Conservation (phyloP, 768 basidiomycete genomes). For the Mycena galericulata region DNA sequence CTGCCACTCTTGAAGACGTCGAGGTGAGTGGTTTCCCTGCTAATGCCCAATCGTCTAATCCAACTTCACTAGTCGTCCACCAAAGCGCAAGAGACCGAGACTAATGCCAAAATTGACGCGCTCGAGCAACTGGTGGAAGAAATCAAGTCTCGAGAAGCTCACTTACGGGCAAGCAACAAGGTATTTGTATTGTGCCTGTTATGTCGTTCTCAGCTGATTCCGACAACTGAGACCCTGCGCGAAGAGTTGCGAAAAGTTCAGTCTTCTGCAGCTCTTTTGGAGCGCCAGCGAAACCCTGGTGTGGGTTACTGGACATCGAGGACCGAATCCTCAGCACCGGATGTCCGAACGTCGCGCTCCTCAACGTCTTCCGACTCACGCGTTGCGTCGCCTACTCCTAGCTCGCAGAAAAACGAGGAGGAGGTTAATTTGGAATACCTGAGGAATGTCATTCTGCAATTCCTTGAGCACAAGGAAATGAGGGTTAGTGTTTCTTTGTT, state of each 20-base stretch:
- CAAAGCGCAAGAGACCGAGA: conserved; percentile 58
- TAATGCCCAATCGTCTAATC: conserved; percentile 2
- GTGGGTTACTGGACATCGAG: conserved; percentile 90
- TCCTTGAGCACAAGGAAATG: conserved; percentile 99
- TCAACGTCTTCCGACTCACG: conserved; percentile 49
- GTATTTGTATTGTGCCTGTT: conserved; percentile 50
- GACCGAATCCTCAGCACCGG: conserved; percentile 55
- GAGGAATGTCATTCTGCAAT: conserved; percentile 95
- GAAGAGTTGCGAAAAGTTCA: conserved; percentile 97
- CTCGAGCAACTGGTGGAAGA: conserved; percentile 83
- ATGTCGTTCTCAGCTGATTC: conserved; percentile 22
- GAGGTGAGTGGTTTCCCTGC: conserved; percentile 61
- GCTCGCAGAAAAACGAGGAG: conserved; percentile 73
- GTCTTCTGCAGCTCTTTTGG: conserved; percentile 89
- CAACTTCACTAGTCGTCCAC: conserved; percentile 45
- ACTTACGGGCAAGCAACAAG: conserved; percentile 83
- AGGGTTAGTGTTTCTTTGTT: conserved; percentile 67
- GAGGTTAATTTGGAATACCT: conserved; percentile 97
- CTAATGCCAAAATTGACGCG: conserved; percentile 58
- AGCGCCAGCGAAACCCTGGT: conserved; percentile 86
- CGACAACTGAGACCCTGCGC: conserved; percentile 72
- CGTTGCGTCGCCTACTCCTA: conserved; percentile 48
- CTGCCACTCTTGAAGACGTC: conserved; percentile 62
- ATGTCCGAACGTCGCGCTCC: conserved; percentile 53
- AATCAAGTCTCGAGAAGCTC: conserved; percentile 72